A percentile compares a stretch with the other conserved stretches of the same genome.
phyloP scores from a whole-genome alignment of 108 stramenopile genomes.

The Epipyxis sp. region DNA sequence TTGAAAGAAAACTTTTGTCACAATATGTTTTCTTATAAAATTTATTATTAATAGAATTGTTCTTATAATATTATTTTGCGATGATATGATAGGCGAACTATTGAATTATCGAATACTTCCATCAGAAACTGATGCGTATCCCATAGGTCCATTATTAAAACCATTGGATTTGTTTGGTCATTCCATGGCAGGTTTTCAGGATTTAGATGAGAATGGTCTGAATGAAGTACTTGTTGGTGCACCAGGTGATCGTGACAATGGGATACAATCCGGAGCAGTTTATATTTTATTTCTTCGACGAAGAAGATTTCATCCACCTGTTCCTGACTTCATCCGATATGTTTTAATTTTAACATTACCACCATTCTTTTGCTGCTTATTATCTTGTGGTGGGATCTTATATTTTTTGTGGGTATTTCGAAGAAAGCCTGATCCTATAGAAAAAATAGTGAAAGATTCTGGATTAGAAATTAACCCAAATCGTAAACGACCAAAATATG shows the following conservation, averaged over 20 bases:
- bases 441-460: neutral
- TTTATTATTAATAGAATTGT: neutral
- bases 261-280: neutral
- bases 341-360: neutral
- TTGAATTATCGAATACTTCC: neutral
- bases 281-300: neutral
- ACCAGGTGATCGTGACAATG: neutral
- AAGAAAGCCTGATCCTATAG: neutral
- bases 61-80: neutral
- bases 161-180: neutral
- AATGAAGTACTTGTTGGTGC: neutral
- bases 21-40: no score
- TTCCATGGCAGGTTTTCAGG: neutral
- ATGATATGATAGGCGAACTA: neutral
- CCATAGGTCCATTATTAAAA: neutral
- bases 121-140: neutral
- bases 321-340: neutral
- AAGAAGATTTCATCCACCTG: neutral
- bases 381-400: neutral
- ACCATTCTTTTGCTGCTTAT: neutral
- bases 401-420: neutral
- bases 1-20: no score
- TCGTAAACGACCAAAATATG: neutral
- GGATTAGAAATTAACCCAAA: neutral
- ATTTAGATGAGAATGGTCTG: conserved; percentile 12